These are phyloP conservation scores for Atkinsonella texensis DNA, from an alignment of 2,329 filamentous ascomycete genomes.

Conservation along the genomic window DNA sequence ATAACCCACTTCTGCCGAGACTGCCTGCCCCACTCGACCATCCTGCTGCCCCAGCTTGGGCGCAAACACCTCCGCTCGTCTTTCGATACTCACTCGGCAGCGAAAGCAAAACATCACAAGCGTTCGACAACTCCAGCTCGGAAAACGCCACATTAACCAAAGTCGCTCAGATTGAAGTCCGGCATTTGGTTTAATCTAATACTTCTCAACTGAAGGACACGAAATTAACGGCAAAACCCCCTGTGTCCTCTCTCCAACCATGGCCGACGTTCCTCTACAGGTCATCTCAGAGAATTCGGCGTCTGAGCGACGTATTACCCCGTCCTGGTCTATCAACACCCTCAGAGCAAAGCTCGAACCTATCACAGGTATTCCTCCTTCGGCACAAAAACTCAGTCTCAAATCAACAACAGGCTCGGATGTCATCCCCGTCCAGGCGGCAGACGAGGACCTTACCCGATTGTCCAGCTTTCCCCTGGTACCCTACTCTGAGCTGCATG, in stretches of 20 bases:
- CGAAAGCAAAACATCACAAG: not conserved
- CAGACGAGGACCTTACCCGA: conserved; percentile 58
- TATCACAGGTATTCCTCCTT: conserved; percentile 81
- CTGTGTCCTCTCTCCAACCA: conserved; percentile 15
- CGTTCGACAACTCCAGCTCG: not conserved
- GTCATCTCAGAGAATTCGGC: conserved; percentile 65
- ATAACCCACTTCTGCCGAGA: not conserved
- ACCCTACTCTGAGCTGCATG: conserved; percentile 68
- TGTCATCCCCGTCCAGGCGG: conserved; percentile 52
- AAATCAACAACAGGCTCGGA: conserved; percentile 44
- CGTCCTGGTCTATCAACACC: conserved; percentile 77
- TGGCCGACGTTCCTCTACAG: conserved; percentile 64
- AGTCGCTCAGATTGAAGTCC: too few relatives aligned
- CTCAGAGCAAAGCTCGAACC: conserved; percentile 83
- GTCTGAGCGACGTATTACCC: conserved; percentile 83
- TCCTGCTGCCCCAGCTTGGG: not conserved
- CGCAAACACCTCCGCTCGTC: not conserved
- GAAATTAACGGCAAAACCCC: not conserved
- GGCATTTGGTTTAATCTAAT: too few relatives aligned
- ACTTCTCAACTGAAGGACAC: not conserved
- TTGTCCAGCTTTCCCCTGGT: conserved; percentile 55
- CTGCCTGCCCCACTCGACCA: not conserved
- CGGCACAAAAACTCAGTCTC: conserved; percentile 62
- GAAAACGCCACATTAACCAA: too few relatives aligned
- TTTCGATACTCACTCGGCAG: not conserved